Evolutionary conservation across 345 rosid genomes (phyloP).

Genomic region (Citrus hindsii): DNA sequence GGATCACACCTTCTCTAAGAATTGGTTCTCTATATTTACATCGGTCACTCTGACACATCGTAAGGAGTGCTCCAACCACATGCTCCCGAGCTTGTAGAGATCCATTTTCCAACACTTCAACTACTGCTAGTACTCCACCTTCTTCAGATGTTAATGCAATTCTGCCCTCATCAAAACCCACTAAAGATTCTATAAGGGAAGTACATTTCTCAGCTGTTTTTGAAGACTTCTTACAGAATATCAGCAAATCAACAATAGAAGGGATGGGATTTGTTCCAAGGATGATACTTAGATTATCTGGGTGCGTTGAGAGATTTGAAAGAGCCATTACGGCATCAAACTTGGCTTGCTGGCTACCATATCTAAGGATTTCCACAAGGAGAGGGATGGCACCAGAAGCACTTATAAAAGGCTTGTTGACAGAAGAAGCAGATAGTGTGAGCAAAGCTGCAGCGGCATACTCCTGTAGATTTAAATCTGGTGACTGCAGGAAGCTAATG

Average conservation of each 20-base stretch:
- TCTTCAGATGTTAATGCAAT: constrained; percentile 55
- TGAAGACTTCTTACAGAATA: constrained; percentile 67
- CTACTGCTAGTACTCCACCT: constrained; percentile 81
- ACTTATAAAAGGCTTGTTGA: constrained; percentile 77
- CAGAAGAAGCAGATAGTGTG: constrained; percentile 78
- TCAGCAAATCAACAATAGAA: constrained; percentile 52
- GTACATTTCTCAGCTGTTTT: constrained; percentile 89
- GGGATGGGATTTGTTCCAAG: constrained; percentile 61
- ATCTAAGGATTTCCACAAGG: constrained; percentile 58
- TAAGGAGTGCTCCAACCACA: constrained; percentile 74
- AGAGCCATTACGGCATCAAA: constrained; percentile 67
- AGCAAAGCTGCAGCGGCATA: constrained; percentile 83
- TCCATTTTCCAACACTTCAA: constrained; percentile 90
- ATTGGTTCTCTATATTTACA: constrained; percentile 88
- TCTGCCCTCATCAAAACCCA: constrained; percentile 74
- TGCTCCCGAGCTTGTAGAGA: constrained; percentile 79
- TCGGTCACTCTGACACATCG: constrained; percentile 80
- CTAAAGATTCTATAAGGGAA: constrained; percentile 71
- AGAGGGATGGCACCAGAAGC: constrained; percentile 79
- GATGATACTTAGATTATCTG: constrained; percentile 46
- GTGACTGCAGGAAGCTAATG: constrained; percentile 59
- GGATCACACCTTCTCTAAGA: constrained; percentile 93
- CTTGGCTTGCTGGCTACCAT: constrained; percentile 80
- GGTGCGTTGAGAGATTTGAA: constrained; percentile 78
- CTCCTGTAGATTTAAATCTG: constrained; percentile 59